phyloP scores from a whole-genome alignment of 2,329 filamentous ascomycete species.

The Nigrospora osmanthi region DNA sequence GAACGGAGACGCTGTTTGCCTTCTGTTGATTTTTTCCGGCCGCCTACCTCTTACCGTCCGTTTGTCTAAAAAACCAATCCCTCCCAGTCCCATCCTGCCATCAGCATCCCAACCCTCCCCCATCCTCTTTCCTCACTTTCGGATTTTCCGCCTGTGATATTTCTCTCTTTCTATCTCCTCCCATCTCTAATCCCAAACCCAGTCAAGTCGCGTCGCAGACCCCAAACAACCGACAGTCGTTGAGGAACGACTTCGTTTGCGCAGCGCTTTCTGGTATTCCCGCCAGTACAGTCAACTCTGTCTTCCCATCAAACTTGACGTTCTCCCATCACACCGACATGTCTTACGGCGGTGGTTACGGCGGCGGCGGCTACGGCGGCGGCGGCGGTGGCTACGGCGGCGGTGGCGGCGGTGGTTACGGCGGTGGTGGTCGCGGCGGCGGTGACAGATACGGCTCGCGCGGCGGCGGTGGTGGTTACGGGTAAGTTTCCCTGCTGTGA shows the following conservation, averaged over 20 bases:
- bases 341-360: slow-evolving; percentile 58
- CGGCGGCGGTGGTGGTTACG: slow-evolving; percentile 31
- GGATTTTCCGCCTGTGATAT: neutral
- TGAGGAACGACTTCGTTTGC: slow-evolving; percentile 5
- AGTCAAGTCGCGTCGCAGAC: neutral
- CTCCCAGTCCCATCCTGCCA: neutral
- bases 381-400: slow-evolving; percentile 38
- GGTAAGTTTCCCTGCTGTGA: slow-evolving; percentile 14
- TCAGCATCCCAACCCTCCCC: neutral
- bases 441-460: slow-evolving; percentile 1
- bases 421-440: slow-evolving; percentile 4
- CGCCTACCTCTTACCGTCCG: neutral
- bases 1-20: no score
- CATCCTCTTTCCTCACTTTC: neutral
- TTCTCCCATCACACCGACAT: slow-evolving; percentile 34
- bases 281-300: neutral
- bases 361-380: slow-evolving; percentile 37
- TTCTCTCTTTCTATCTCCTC: neutral
- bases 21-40: neutral
- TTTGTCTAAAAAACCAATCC: slow-evolving; percentile 1
- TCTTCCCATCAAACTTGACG: neutral
- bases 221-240: neutral
- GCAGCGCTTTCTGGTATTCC: slow-evolving; percentile 10
- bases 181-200: neutral
- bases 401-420: slow-evolving; percentile 12